Conservation (phyloP, 2,329 filamentous ascomycete species). For the Lachnellula arida region DNA sequence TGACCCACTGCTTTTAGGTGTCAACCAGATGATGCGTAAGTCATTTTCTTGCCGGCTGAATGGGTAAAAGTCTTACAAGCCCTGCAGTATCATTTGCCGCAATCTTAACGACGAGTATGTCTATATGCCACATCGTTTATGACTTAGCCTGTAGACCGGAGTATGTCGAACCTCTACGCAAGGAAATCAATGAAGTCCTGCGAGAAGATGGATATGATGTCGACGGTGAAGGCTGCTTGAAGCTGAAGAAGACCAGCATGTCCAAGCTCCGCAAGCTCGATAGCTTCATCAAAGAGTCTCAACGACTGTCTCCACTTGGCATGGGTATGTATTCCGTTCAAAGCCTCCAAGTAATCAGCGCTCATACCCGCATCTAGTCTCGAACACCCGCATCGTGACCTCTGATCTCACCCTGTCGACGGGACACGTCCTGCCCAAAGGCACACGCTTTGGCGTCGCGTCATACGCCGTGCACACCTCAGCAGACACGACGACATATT, state of each 20-base stretch:
- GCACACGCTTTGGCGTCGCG: conserved; percentile 29
- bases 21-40: conserved; percentile 3
- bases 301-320: conserved; percentile 33
- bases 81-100: conserved; percentile 41
- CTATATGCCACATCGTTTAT: conserved; percentile 46
- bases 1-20: neutral
- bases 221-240: conserved; percentile 38
- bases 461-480: conserved; percentile 27
- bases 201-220: conserved; percentile 43
- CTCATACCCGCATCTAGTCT: conserved; percentile 9
- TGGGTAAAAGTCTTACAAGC: neutral
- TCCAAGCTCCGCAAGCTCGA: conserved; percentile 34
- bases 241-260: conserved; percentile 28
- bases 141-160: conserved; percentile 47
- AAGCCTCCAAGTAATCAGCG: neutral
- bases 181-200: conserved; percentile 26
- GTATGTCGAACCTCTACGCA: conserved; percentile 28
- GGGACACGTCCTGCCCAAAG: conserved; percentile 32
- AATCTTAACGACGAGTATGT: conserved; percentile 47
- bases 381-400: conserved; percentile 19
- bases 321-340: conserved; percentile 22
- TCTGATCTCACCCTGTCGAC: conserved; percentile 31
- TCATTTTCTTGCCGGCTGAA: neutral
- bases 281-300: conserved; percentile 39
- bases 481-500: conserved; percentile 17